Percentiles rank a stretch among this genome's conserved stretches.
phyloP scores from a whole-genome alignment of 73 alveolate species.

The Symbiodinium pilosum region DNA sequence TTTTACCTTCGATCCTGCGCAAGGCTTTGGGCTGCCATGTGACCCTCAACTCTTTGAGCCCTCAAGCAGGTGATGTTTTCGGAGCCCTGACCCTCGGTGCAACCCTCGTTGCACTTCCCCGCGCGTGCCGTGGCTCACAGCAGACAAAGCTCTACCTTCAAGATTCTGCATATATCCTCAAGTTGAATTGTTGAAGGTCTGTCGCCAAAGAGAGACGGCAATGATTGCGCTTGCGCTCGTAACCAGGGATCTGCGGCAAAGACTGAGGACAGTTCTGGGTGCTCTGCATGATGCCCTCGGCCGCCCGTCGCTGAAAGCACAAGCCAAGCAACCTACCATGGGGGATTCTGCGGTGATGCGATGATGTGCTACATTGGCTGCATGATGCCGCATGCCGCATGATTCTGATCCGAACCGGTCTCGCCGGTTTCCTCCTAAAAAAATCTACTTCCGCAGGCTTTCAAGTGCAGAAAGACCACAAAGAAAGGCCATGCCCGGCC shows the following conservation, averaged over 20 bases:
- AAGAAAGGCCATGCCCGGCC: too few species aligned
- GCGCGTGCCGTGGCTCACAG: not conserved
- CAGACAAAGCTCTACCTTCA: too few species aligned
- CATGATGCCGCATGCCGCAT: not conserved
- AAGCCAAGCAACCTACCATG: too few species aligned
- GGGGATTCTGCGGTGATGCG: too few species aligned
- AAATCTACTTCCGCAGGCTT: too few species aligned
- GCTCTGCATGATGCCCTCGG: conserved; percentile 34
- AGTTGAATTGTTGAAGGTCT: not conserved
- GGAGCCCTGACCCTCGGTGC: conserved; percentile 64
- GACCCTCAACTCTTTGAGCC: not conserved
- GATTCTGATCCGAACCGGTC: not conserved
- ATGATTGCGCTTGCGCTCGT: not conserved
- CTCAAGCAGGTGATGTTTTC: conserved; percentile 31
- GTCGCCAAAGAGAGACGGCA: not conserved
- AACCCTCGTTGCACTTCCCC: conserved; percentile 31
- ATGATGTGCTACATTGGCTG: too few species aligned
- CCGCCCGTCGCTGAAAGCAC: not conserved
- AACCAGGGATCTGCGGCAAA: not conserved
- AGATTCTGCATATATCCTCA: too few species aligned
- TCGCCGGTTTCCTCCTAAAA: not conserved
- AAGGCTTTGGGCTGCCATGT: conserved; percentile 3
- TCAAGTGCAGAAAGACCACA: too few species aligned
- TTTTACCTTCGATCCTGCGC: conserved; percentile 81
- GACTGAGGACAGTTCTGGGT: conserved; percentile 30